Evolutionary conservation across 805 yeast species (phyloP).

Genomic region (Wickerhamomyces subpelliculosus): DNA sequence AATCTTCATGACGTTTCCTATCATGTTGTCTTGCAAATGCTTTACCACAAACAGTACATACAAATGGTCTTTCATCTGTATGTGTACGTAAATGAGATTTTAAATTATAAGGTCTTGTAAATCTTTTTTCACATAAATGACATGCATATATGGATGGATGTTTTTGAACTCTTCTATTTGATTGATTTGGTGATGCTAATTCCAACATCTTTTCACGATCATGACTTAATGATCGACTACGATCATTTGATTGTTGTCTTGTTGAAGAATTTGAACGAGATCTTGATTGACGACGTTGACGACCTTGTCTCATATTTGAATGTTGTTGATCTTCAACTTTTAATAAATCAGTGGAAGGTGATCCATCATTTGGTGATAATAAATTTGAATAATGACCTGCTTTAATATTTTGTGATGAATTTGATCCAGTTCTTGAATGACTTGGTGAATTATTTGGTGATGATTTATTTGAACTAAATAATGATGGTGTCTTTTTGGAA

Average conservation of each 20-base stretch:
- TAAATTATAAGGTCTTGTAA: slow-evolving; percentile 88
- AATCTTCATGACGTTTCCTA: slow-evolving; percentile 65
- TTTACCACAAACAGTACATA: slow-evolving; percentile 69
- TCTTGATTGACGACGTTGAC: slow-evolving; percentile 34
- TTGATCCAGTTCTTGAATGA: slow-evolving; percentile 26
- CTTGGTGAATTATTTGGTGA: slow-evolving; percentile 29
- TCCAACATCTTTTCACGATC: slow-evolving; percentile 52
- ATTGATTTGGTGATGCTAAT: slow-evolving; percentile 50
- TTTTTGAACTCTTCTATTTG: slow-evolving; percentile 53
- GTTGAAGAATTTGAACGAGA: slow-evolving; percentile 26
- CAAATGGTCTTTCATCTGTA: slow-evolving; percentile 74
- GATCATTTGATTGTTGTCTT: slow-evolving; percentile 19
- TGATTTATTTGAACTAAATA: slow-evolving; percentile 39
- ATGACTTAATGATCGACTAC: slow-evolving; percentile 22
- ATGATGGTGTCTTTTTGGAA: slow-evolving; percentile 45
- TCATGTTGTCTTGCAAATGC: slow-evolving; percentile 81
- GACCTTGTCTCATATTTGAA: slow-evolving; percentile 18
- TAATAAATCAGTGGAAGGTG: slow-evolving; percentile 5
- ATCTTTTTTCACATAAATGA: slow-evolving; percentile 74
- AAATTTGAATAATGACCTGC: slow-evolving; percentile 12
- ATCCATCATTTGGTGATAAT: slow-evolving; percentile 4
- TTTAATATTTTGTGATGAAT: slow-evolving; percentile 18
- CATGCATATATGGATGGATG: slow-evolving; percentile 75
- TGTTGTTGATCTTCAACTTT: slow-evolving; percentile 14
- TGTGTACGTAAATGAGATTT: slow-evolving; percentile 90